phyloP scores from a whole-genome alignment of 257 asterid genomes.

The Haberlea rhodopensis region DNA sequence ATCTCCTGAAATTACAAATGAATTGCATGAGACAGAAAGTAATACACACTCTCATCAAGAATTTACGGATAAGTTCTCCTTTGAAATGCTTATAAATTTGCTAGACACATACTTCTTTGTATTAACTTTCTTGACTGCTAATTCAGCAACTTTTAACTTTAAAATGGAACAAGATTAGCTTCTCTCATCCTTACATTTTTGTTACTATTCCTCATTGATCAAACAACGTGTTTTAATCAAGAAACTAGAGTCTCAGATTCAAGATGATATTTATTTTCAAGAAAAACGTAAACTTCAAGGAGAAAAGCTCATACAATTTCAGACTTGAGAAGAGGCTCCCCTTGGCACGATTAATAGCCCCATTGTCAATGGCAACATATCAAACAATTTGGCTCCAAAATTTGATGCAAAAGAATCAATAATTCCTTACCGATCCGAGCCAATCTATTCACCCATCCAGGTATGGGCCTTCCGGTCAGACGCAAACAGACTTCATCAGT shows the following conservation, averaged over 20 bases:
- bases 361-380: background rate
- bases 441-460: conserved; percentile 93
- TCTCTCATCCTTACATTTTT: background rate
- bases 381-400: conserved; percentile 4
- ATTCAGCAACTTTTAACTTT: no score
- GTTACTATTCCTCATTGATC: background rate
- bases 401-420: conserved; percentile 13
- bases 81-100: background rate
- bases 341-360: background rate
- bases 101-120: no score
- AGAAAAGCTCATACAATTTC: no score
- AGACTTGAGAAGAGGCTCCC: background rate
- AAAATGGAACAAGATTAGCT: no score
- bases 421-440: conserved; percentile 71
- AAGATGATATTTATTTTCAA: no score
- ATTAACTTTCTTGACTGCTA: no score
- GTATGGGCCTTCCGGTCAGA: conserved; percentile 76
- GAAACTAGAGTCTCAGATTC: no score
- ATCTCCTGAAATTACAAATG: conserved; percentile 57
- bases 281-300: no score
- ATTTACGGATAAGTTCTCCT: background rate
- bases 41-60: conserved; percentile 11
- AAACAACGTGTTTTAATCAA: background rate
- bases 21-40: conserved; percentile 18
- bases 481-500: conserved; percentile 70